Evolutionary conservation across 2,329 filamentous ascomycete species (phyloP).

Genomic region (Volutella citrinella): DNA sequence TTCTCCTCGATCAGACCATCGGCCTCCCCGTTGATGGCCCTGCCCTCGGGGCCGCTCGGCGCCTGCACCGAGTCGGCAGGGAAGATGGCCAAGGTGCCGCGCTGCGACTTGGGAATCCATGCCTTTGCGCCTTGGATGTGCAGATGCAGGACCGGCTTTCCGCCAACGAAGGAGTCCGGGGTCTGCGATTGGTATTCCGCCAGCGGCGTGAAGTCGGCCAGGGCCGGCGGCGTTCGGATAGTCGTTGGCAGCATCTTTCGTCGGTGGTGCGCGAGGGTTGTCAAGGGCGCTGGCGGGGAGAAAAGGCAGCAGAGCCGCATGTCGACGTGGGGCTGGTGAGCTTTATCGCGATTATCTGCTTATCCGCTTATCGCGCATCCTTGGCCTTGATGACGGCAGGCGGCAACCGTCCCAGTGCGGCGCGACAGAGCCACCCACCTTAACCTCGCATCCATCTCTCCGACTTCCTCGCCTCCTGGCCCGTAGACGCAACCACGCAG

Average conservation of each 20-base stretch:
- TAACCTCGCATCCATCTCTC: no score
- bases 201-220: constrained; percentile 61
- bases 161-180: constrained; percentile 67
- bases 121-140: constrained; percentile 56
- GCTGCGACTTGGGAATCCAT: constrained; percentile 53
- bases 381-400: constrained; percentile 2
- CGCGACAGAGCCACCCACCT: no score
- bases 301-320: no score
- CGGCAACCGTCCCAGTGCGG: no score
- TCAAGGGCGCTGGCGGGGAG: constrained; percentile 12
- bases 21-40: constrained; percentile 28
- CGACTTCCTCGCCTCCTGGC: no score
- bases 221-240: constrained; percentile 54
- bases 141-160: constrained; percentile 69
- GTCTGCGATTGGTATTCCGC: constrained; percentile 70
- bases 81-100: constrained; percentile 54
- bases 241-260: constrained; percentile 46
- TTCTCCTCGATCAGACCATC: constrained; percentile 41
- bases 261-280: constrained; percentile 8
- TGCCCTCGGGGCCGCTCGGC: constrained; percentile 21
- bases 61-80: constrained; percentile 35
- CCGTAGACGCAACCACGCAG: no score
- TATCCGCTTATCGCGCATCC: constrained; percentile 16
- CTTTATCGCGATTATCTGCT: no score
- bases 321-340: constrained; percentile 15